Evolutionary conservation across 805 yeast genomes (phyloP).

Genomic region (Ogataea naganishii): DNA sequence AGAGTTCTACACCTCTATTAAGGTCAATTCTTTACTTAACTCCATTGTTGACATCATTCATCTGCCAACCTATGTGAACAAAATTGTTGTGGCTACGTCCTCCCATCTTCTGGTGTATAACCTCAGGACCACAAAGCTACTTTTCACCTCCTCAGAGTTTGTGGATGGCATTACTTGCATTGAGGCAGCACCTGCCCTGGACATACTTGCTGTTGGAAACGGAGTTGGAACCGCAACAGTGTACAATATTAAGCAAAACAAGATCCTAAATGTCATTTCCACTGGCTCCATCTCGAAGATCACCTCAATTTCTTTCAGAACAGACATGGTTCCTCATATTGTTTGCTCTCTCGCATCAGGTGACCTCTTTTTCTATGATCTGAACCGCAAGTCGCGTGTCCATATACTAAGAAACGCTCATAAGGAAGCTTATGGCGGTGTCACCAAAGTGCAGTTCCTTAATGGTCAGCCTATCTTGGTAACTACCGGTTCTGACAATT

Average conservation of each 20-base stretch:
- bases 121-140: slow-evolving; percentile 64
- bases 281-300: slow-evolving; percentile 33
- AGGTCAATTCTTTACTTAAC: slow-evolving; percentile 42
- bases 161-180: slow-evolving; percentile 55
- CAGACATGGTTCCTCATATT: slow-evolving; percentile 80
- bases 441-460: slow-evolving; percentile 62
- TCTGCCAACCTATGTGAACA: slow-evolving; percentile 88
- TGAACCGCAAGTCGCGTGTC: slow-evolving; percentile 61
- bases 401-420: slow-evolving; percentile 73
- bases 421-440: slow-evolving; percentile 66
- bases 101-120: slow-evolving; percentile 56
- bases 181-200: slow-evolving; percentile 81
- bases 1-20: slow-evolving; percentile 60
- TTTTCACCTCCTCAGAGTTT: slow-evolving; percentile 43
- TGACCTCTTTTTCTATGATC: slow-evolving; percentile 78
- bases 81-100: slow-evolving; percentile 75
- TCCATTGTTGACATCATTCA: slow-evolving; percentile 63
- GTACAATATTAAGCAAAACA: slow-evolving; percentile 61
- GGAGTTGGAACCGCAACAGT: slow-evolving; percentile 56
- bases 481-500: slow-evolving; percentile 87
- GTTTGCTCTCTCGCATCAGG: slow-evolving; percentile 76
- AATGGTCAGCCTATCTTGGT: slow-evolving; percentile 89
- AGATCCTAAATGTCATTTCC: slow-evolving; percentile 41
- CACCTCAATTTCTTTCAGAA: slow-evolving; percentile 72
- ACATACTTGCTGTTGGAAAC: slow-evolving; percentile 72